These are phyloP conservation scores for Chrysanthemum makinoi DNA, from an alignment of 129 eudicot genomes.

Conservation along the genomic window DNA sequence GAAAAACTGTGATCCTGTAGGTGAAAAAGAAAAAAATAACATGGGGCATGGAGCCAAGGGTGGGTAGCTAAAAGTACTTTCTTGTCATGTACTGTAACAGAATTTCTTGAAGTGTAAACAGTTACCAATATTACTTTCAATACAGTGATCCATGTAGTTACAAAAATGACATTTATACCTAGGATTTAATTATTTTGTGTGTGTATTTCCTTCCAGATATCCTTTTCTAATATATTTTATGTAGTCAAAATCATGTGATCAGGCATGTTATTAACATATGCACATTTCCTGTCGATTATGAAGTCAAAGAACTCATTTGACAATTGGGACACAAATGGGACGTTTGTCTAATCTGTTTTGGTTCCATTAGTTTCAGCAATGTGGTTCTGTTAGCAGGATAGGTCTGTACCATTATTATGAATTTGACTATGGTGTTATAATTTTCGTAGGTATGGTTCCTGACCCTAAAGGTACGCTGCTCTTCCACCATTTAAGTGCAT, in stretches of 20 bases:
- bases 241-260: not conserved
- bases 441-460: slow-evolving; percentile 5
- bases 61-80: slow-evolving; percentile 14
- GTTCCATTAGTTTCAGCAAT: slow-evolving; percentile 19
- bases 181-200: not conserved
- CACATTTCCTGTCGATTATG: not conserved
- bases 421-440: slow-evolving; percentile 20
- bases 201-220: not conserved
- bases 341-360: slow-evolving; percentile 2
- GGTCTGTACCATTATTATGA: slow-evolving; percentile 22
- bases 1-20: slow-evolving; percentile 3
- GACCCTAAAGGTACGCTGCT: slow-evolving; percentile 20
- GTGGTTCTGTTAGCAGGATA: slow-evolving; percentile 10
- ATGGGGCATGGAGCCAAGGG: not conserved
- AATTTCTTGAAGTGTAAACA: slow-evolving; percentile 3
- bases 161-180: not conserved
- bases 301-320: slow-evolving; percentile 20
- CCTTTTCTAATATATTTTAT: not conserved
- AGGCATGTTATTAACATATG: not conserved
- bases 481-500: slow-evolving; percentile 36
- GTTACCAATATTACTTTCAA: not conserved
- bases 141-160: slow-evolving; percentile 3
- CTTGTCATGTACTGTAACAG: slow-evolving; percentile 5
- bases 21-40: slow-evolving; percentile 9
- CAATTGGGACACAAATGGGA: not conserved